Percentiles rank a stretch among this genome's conserved stretches.
phyloP scores from a whole-genome alignment of 2,329 filamentous ascomycete species.

The Aspergillus sergii region DNA sequence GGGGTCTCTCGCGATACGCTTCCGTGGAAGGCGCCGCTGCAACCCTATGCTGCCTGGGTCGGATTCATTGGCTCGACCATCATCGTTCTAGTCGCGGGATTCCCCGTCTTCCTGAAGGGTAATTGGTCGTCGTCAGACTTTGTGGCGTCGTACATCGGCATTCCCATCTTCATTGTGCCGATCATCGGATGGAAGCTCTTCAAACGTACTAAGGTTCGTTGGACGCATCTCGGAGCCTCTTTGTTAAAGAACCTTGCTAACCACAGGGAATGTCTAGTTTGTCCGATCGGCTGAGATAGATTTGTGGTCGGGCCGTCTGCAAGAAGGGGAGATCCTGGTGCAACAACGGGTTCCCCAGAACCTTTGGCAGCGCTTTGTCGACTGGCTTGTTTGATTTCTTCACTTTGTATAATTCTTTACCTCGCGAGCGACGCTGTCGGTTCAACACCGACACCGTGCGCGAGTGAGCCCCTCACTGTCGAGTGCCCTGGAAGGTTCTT shows the following conservation, averaged over 20 bases:
- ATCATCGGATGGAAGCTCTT: constrained; percentile 47
- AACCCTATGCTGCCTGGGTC: constrained; percentile 65
- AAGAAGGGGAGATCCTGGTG: constrained; percentile 32
- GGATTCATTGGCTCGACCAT: constrained; percentile 61
- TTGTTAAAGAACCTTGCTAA: constrained; percentile 1
- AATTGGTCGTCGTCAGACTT: constrained; percentile 39
- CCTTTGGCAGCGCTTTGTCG: constrained; percentile 25
- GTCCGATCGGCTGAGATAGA: constrained; percentile 30
- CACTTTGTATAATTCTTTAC: constrained; percentile 13
- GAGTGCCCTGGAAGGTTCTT: neutral
- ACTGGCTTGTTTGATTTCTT: constrained; percentile 28
- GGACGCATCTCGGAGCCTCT: neutral
- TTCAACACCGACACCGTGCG: neutral
- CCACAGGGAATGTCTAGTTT: constrained; percentile 17
- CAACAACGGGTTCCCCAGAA: constrained; percentile 20
- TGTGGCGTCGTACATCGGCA: constrained; percentile 45
- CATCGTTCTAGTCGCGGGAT: constrained; percentile 69
- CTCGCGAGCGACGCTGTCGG: neutral
- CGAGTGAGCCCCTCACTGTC: neutral
- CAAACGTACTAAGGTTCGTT: constrained; percentile 41
- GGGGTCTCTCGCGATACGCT: constrained; percentile 41
- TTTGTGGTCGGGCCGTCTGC: constrained; percentile 35
- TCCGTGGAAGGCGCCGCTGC: constrained; percentile 53
- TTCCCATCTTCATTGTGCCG: constrained; percentile 46
- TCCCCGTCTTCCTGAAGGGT: constrained; percentile 51